These are phyloP conservation scores for Aspergillus sclerotioniger DNA, from an alignment of 495 filamentous ascomycete genomes.

Conservation along the genomic window DNA sequence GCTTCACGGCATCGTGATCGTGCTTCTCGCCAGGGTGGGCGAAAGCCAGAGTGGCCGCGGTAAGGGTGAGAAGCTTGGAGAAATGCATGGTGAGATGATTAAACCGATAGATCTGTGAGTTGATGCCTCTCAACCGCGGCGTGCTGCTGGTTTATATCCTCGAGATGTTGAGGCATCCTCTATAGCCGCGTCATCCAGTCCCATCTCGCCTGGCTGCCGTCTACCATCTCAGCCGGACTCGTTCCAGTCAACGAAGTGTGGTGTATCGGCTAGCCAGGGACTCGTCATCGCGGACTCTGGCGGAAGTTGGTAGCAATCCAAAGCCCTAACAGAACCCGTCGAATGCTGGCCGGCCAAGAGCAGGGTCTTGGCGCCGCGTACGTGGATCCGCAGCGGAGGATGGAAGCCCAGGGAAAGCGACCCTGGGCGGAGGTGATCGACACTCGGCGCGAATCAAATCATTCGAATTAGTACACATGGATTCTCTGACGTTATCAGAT, in stretches of 20 bases:
- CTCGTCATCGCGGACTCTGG: neutral
- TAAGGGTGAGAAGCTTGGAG: constrained; percentile 27
- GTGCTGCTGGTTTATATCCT: neutral
- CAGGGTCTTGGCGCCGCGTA: constrained; percentile 25
- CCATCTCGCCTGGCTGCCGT: neutral
- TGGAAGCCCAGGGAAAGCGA: neutral
- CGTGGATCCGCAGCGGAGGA: constrained; percentile 6
- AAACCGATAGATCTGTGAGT: neutral
- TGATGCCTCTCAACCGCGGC: neutral
- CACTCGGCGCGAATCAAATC: neutral
- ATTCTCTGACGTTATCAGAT: neutral
- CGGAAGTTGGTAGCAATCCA: neutral
- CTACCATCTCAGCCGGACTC: neutral
- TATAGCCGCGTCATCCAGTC: constrained; percentile 14
- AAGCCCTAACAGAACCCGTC: neutral
- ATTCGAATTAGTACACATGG: neutral
- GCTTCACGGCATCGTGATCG: constrained; percentile 30
- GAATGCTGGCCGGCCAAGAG: neutral
- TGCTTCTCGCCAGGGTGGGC: constrained; percentile 42
- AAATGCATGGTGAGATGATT: constrained; percentile 19
- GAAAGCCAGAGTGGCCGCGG: constrained; percentile 26
- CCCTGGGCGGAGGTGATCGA: neutral
- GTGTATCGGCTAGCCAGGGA: neutral
- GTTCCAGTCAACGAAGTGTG: neutral
- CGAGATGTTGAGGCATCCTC: neutral